These are phyloP conservation scores for Albophoma yamanashiensis DNA, from an alignment of 2,329 filamentous ascomycete species.

Conservation along the genomic window DNA sequence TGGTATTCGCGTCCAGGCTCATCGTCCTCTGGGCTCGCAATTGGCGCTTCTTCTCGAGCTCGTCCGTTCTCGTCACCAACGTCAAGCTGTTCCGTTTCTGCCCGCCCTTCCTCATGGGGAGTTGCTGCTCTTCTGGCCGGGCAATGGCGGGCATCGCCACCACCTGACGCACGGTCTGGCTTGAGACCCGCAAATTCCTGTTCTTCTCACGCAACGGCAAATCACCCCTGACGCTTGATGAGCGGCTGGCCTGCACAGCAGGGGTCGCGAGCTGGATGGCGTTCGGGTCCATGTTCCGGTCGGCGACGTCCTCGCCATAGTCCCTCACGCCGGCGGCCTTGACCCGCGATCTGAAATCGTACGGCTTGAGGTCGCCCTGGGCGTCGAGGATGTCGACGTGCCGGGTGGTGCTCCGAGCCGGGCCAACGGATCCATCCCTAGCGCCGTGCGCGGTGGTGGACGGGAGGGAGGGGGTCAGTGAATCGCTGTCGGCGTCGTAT, in stretches of 20 bases:
- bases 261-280: slow-evolving; percentile 19
- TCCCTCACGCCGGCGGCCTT: slow-evolving; percentile 39
- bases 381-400: slow-evolving; percentile 48
- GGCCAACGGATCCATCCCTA: not conserved
- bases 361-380: slow-evolving; percentile 37
- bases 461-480: not conserved
- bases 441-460: not conserved
- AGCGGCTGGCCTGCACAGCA: slow-evolving; percentile 14
- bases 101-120: not conserved
- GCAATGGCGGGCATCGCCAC: not conserved
- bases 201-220: not conserved
- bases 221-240: slow-evolving; percentile 11
- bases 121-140: not conserved
- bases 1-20: not conserved
- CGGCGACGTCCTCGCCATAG: slow-evolving; percentile 56
- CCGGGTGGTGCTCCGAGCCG: not conserved
- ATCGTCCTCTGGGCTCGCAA: not conserved
- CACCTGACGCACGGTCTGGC: not conserved
- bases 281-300: slow-evolving; percentile 42
- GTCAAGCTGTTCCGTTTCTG: not conserved
- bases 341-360: slow-evolving; percentile 37
- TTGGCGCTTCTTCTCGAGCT: not conserved
- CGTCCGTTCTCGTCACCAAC: not conserved
- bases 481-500: not conserved
- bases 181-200: not conserved